Conservation (phyloP, 495 filamentous ascomycete genomes). For the Daldinia concentrica region DNA sequence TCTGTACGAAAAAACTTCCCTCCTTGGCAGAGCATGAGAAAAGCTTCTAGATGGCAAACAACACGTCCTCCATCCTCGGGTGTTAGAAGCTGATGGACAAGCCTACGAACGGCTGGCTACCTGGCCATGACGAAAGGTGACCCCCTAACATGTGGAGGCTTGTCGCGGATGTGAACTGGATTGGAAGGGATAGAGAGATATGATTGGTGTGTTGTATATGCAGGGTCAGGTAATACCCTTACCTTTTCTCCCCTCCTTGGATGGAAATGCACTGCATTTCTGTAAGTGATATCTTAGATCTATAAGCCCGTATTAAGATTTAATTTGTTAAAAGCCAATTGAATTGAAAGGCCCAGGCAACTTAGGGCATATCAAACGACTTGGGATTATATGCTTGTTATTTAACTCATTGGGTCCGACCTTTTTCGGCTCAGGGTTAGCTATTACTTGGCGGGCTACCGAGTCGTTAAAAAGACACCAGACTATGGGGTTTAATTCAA, state of each 20-base stretch:
- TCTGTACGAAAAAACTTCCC: background rate
- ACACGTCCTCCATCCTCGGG: background rate
- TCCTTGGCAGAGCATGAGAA: slow-evolving; percentile 23
- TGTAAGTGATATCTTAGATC: background rate
- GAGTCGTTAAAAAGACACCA: background rate
- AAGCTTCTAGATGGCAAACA: slow-evolving; percentile 10
- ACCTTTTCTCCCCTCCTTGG: background rate
- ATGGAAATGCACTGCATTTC: background rate
- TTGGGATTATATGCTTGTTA: background rate
- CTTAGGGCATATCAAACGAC: background rate
- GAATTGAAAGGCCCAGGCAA: no score
- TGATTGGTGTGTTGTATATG: slow-evolving; percentile 32
- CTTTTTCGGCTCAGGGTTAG: background rate
- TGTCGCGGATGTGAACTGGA: slow-evolving; percentile 27
- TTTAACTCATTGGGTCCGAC: slow-evolving; percentile 5
- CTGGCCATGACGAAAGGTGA: slow-evolving; percentile 17
- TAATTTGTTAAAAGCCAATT: background rate
- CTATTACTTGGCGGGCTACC: background rate
- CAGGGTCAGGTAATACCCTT: slow-evolving; percentile 25
- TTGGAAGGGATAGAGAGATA: slow-evolving; percentile 1
- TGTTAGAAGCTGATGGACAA: slow-evolving; percentile 9
- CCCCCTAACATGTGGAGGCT: slow-evolving; percentile 15
- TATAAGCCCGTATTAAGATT: background rate
- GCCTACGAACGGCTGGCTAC: slow-evolving; percentile 28
- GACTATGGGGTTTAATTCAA: background rate